Evolutionary conservation across 2,329 filamentous ascomycete species (phyloP).

Genomic region (Fusarium falciforme): DNA sequence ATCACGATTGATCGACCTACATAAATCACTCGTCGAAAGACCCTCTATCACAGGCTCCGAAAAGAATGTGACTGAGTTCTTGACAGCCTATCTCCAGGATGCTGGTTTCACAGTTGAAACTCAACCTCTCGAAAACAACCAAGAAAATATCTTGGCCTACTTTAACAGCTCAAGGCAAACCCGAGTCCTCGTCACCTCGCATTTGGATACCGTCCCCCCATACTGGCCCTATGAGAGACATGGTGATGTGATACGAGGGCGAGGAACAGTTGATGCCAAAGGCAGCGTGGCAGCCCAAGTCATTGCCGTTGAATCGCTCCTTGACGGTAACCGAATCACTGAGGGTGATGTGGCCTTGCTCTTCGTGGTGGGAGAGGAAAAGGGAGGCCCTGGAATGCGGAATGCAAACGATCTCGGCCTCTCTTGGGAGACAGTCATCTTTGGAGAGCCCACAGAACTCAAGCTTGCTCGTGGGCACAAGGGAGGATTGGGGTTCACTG

Average conservation of each 20-base stretch:
- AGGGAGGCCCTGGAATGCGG: conserved; percentile 74
- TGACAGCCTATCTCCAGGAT: conserved; percentile 35
- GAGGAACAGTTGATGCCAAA: conserved; percentile 76
- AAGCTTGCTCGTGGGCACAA: conserved; percentile 80
- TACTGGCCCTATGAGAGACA: conserved; percentile 71
- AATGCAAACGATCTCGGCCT: conserved; percentile 58
- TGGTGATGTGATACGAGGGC: conserved; percentile 61
- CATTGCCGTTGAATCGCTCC: conserved; percentile 61
- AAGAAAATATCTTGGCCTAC: conserved; percentile 55
- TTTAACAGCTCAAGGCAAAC: conserved; percentile 45
- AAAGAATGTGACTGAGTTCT: background rate
- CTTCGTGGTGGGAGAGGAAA: conserved; percentile 75
- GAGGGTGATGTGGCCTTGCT: conserved; percentile 57
- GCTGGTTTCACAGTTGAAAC: conserved; percentile 51
- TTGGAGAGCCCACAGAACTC: conserved; percentile 79
- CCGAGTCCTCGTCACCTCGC: conserved; percentile 62
- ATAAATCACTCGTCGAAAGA: background rate
- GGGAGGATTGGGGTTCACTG: conserved; percentile 68
- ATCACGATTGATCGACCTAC: background rate
- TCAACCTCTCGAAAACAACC: conserved; percentile 47
- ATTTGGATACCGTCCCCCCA: conserved; percentile 80
- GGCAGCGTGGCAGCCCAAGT: conserved; percentile 77
- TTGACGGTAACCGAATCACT: conserved; percentile 5
- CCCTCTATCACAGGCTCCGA: background rate
- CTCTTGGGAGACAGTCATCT: conserved; percentile 72